Percentiles rank a stretch among this genome's conserved stretches.
These are phyloP conservation scores for Pichia exigua DNA, from an alignment of 805 yeast species.

Conservation along the genomic window DNA sequence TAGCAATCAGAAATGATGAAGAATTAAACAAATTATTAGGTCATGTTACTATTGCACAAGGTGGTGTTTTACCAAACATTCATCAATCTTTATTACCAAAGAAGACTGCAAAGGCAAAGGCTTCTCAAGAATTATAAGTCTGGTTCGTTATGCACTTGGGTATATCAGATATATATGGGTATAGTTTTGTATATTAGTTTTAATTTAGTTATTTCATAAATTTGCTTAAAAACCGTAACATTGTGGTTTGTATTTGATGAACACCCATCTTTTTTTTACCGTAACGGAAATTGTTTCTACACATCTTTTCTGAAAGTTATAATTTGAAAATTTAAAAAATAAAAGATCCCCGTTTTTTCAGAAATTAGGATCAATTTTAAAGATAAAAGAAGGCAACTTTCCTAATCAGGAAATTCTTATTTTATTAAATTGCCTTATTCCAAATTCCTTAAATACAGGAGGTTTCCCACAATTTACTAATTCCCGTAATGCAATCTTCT, in stretches of 20 bases:
- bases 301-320: not conserved
- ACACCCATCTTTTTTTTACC: too few species aligned
- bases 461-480: not conserved
- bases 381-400: not conserved
- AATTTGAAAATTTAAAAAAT: too few species aligned
- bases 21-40: slow-evolving; percentile 90
- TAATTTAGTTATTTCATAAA: not conserved
- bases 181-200: slow-evolving; percentile 9
- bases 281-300: not conserved
- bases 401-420: not conserved
- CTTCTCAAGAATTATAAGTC: slow-evolving; percentile 50
- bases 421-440: not conserved
- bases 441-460: not conserved
- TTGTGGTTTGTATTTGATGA: too few species aligned
- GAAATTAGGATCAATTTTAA: too few species aligned
- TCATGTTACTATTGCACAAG: slow-evolving; percentile 95
- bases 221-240: not conserved
- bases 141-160: slow-evolving; percentile 4
- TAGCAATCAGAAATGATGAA: slow-evolving; percentile 98
- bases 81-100: slow-evolving; percentile 81
- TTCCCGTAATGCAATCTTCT: not conserved
- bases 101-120: slow-evolving; percentile 47
- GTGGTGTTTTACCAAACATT: slow-evolving; percentile 98
- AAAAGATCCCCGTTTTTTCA: too few species aligned
- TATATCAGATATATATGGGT: slow-evolving; percentile 7